Evolutionary conservation across 768 basidiomycete species (phyloP), one percentile per base, ranked within the genome.

Genomic region (Suillus luteus): DNA sequence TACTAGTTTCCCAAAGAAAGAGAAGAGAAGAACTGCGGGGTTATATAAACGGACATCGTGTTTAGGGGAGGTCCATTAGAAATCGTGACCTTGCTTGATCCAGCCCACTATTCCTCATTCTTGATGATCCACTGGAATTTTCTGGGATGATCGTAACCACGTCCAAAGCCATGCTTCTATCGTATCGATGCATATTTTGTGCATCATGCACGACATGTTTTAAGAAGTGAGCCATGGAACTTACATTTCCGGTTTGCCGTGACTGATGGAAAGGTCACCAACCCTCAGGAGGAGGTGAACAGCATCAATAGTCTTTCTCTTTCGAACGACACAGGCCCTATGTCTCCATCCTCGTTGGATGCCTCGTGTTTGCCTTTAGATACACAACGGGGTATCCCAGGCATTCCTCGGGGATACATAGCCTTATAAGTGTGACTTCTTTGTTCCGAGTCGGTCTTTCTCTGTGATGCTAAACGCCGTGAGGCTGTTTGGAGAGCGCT

Each of bases 21-120:
- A 33, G 52, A 35, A 54, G 33, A 33, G 19, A 54, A 54, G 33
- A 19, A 33, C 52, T 54, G 52, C 19, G 52, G 52, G 52, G 2
- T 52, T 54, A 54, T 54, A 54, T 54, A 54, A n/a, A 7, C 33
- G 52, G 52, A n/a, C 35, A 7, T 54, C 19, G 52, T 54, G 52
- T 54, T 54, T 54, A 54, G 52, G 52, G 52, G 52, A 54, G 52
- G 52, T 35, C 52, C 35, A 54, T 54, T 33, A 5, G 33, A 54
- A 54, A 54, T 4, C 33, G 33, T 35, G 33, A 35, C 52, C 31
- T 11, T 11, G 33, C 33, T 37, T 6, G 6, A 27, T 27, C 27
- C 49, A 51, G 24, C 48, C 24, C 1, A 35, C 11, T 14, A 5
- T 1, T 14, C 2, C 24, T 49, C 48, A 15, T 51, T 10, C 14